phyloP scores from a whole-genome alignment of 2,329 filamentous ascomycete species.

The Leptographium radiaticola region DNA sequence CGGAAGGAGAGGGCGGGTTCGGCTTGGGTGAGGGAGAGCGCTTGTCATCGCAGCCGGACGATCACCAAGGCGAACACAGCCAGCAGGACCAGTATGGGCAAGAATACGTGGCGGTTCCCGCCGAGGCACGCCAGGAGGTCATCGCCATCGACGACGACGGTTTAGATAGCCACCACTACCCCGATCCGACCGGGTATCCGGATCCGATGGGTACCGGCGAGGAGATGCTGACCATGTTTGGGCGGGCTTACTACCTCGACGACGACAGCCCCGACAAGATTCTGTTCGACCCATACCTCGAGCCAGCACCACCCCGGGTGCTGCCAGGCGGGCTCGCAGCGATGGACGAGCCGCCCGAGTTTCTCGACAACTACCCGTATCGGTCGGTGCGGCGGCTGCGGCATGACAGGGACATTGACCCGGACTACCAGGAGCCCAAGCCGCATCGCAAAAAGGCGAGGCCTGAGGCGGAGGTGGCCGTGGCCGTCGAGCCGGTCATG shows the following conservation, averaged over 20 bases:
- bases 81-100: too few relatives aligned
- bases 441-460: conserved; percentile 29
- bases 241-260: conserved; percentile 49
- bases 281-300: conserved; percentile 45
- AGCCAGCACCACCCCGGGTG: conserved; percentile 32
- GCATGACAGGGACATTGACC: conserved; percentile 38
- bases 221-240: conserved; percentile 26
- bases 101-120: too few relatives aligned
- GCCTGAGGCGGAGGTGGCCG: conserved; percentile 18
- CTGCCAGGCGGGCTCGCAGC: conserved; percentile 20
- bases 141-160: too few relatives aligned
- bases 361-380: conserved; percentile 40
- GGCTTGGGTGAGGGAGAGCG: too few relatives aligned
- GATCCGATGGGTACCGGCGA: conserved; percentile 14
- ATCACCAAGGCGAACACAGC: too few relatives aligned
- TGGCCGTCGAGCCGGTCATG: conserved; percentile 22
- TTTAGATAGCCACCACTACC: neutral
- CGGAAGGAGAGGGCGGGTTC: conserved; percentile 4
- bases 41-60: too few relatives aligned
- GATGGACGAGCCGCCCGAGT: conserved; percentile 38
- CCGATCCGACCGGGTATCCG: conserved; percentile 14
- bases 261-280: conserved; percentile 45
- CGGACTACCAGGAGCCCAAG: conserved; percentile 35
- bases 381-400: conserved; percentile 39
- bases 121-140: too few relatives aligned